Conservation (phyloP, 306 rosid genomes). For the Sophora flavescens region DNA sequence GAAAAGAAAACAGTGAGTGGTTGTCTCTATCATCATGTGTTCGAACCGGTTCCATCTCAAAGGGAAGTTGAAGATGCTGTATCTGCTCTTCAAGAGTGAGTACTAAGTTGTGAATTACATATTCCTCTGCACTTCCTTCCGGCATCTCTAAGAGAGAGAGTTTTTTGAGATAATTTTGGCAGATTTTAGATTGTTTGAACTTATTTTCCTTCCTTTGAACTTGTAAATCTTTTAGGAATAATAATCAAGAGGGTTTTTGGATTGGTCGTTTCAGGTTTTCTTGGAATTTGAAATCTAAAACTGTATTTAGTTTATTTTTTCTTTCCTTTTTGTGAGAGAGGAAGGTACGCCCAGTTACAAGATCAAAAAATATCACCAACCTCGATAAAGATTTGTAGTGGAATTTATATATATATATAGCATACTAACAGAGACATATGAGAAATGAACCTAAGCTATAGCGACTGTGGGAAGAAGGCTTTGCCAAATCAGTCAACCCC, state of each 20-base stretch:
- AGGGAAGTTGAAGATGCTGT: slow-evolving; percentile 66
- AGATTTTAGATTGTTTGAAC: background rate
- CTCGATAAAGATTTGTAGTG: too few species aligned
- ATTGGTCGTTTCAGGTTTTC: background rate
- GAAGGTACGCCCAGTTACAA: too few species aligned
- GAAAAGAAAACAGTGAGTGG: slow-evolving; percentile 41
- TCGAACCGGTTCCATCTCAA: slow-evolving; percentile 62
- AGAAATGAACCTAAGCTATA: too few species aligned
- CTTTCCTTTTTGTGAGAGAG: too few species aligned
- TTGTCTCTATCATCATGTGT: slow-evolving; percentile 39
- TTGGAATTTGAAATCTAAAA: slow-evolving; percentile 12
- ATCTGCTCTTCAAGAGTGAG: slow-evolving; percentile 65
- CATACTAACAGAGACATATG: too few species aligned
- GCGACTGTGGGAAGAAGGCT: too few species aligned
- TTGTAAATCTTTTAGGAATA: background rate
- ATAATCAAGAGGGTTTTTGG: background rate
- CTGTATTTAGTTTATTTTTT: background rate
- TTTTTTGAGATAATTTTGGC: background rate
- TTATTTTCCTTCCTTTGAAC: background rate
- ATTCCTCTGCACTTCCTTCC: background rate
- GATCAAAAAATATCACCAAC: too few species aligned
- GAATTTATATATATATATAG: too few species aligned
- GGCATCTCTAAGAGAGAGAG: background rate
- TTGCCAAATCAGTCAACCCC: too few species aligned
- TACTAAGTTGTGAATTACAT: slow-evolving; percentile 15